phyloP scores from a whole-genome alignment of 768 basidiomycete species.

The Suillus clintonianus region DNA sequence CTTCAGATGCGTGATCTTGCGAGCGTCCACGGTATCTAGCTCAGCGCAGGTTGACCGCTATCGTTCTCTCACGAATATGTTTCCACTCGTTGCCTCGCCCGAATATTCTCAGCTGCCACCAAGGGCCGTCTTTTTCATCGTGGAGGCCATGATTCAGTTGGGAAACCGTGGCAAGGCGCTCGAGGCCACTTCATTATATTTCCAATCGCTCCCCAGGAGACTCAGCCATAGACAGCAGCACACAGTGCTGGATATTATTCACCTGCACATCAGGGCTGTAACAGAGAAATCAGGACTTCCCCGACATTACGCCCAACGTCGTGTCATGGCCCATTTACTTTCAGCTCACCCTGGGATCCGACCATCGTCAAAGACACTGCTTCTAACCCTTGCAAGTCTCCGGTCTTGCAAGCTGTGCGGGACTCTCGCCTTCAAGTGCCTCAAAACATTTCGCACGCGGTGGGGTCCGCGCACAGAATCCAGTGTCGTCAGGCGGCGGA shows the following conservation, averaged over 20 bases:
- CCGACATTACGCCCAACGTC: conserved; percentile 45
- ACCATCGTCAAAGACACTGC: conserved; percentile 62
- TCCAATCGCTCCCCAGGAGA: conserved; percentile 47
- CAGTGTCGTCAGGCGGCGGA: conserved; percentile 57
- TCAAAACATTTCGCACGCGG: conserved; percentile 46
- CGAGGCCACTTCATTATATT: conserved; percentile 48
- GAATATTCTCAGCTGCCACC: conserved; percentile 39
- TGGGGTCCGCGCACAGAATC: conserved; percentile 63
- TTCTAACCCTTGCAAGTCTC: conserved; percentile 57
- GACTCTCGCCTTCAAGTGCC: conserved; percentile 48
- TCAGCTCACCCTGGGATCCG: conserved; percentile 47
- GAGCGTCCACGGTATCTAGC: conserved; percentile 18
- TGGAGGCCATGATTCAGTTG: conserved; percentile 47
- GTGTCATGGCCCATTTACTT: conserved; percentile 47
- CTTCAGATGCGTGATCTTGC: conserved; percentile 5
- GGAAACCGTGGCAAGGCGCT: conserved; percentile 42
- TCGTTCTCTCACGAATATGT: conserved; percentile 42
- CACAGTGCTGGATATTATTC: conserved; percentile 54
- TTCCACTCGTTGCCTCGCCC: conserved; percentile 37
- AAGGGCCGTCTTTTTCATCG: conserved; percentile 45
- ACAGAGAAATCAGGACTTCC: conserved; percentile 40
- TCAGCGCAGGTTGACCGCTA: conserved; percentile 19
- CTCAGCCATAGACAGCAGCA: conserved; percentile 37
- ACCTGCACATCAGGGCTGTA: conserved; percentile 44
- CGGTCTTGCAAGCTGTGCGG: conserved; percentile 51